A percentile compares a stretch with the other conserved stretches of the same genome.
These are phyloP conservation scores for Cyclotella choctawhatcheeana DNA, from an alignment of 108 stramenopile genomes.

Conservation along the genomic window DNA sequence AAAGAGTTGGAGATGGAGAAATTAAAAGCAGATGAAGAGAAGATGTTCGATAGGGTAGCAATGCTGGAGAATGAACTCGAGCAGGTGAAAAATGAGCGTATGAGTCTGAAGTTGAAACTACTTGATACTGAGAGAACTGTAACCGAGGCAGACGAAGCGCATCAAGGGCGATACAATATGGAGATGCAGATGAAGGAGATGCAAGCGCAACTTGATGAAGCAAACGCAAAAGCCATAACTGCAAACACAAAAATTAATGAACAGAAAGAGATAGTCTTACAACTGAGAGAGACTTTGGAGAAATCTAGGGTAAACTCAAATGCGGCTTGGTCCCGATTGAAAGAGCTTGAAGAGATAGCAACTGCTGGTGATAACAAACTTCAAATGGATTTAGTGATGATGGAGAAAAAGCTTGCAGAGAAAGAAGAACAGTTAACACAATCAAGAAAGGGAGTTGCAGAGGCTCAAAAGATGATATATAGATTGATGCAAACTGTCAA, in stretches of 20 bases:
- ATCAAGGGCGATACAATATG: background rate
- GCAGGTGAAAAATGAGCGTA: constrained; percentile 10
- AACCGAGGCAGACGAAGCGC: constrained; percentile 9
- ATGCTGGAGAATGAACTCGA: constrained; percentile 17
- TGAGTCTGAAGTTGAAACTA: background rate
- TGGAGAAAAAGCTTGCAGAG: constrained; percentile 36
- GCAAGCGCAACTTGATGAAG: constrained; percentile 2
- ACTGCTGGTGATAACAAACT: constrained; percentile 4
- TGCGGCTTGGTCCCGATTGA: constrained; percentile 16
- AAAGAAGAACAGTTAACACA: constrained; percentile 36
- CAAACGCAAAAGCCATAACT: background rate
- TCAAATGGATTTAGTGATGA: constrained; percentile 7
- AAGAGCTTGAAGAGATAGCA: constrained; percentile 21
- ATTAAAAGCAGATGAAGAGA: constrained; percentile 11
- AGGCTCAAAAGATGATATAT: constrained; percentile 53
- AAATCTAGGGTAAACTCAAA: constrained; percentile 16
- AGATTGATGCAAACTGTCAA: constrained; percentile 42
- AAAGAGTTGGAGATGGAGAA: constrained; percentile 24
- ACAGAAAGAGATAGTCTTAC: background rate
- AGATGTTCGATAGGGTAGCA: constrained; percentile 17
- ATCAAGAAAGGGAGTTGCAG: constrained; percentile 37
- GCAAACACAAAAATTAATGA: constrained; percentile 2
- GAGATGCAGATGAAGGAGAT: constrained; percentile 12
- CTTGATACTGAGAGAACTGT: constrained; percentile 9
- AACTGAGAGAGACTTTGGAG: constrained; percentile 10